Percentiles rank a stretch among this genome's conserved stretches.
phyloP scores from a whole-genome alignment of 1,284 basidiomycete species.

The Microbotryum saponariae region DNA sequence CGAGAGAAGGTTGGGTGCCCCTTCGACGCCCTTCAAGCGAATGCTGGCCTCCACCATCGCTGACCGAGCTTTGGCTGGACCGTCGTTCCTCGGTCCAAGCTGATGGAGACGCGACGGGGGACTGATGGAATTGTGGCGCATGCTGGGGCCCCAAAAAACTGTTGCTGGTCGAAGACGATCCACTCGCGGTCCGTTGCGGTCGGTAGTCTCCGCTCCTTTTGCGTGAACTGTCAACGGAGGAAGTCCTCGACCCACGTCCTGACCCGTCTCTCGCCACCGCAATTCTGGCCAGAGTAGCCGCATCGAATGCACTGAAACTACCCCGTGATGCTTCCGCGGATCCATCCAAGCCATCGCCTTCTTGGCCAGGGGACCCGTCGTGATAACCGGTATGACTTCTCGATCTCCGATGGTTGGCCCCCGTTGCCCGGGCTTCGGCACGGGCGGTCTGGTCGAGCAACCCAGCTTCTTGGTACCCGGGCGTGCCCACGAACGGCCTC shows the following conservation, averaged over 20 bases:
- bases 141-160: background rate
- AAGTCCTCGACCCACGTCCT: no score
- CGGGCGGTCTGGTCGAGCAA: constrained; percentile 6
- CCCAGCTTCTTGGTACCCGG: constrained; percentile 13
- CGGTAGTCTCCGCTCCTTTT: no score
- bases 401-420: constrained; percentile 1
- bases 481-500: background rate
- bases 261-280: no score
- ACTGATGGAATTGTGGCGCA: constrained; percentile 7
- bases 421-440: background rate
- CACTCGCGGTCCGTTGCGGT: no score
- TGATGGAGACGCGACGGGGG: background rate
- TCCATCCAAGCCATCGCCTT: no score
- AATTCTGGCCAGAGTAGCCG: no score
- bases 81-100: background rate
- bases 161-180: no score
- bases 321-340: no score
- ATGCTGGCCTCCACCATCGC: background rate
- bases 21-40: background rate
- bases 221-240: no score
- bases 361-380: no score
- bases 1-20: background rate
- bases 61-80: no score
- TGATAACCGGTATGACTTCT: constrained; percentile 7
- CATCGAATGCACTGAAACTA: no score